Evolutionary conservation across 2,329 filamentous ascomycete species (phyloP), one percentile per base, ranked within the genome.

Genomic region (Sporothrix brunneoviolacea): DNA sequence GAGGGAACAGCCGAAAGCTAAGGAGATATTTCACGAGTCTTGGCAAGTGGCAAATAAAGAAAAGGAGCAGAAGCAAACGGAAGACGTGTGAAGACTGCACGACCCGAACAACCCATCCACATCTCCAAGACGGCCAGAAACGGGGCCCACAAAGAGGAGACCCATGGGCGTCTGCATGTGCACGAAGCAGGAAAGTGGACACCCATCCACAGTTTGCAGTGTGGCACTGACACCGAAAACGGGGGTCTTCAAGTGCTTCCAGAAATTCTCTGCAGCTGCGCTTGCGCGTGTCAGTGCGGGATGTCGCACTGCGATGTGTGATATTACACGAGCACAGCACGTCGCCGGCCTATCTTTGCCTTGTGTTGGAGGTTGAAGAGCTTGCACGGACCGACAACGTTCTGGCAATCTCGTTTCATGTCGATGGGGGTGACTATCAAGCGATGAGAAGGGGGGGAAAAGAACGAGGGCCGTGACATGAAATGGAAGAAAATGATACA

Each of bases 1-100:
- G 36, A 46, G 43, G 42, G 32, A 37, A 37, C 5, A 46, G 21
- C 43, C 43, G 43, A 46, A 32, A 37, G 16, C 15, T 22, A 19
- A 8, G 8, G 10, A 4, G 24, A 13, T 2, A 8, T 22, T 35
- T 8, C 12, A 24, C 12, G n/a, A 18, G n/a, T 15, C 32, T 19
- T 28, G 21, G 43, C 19, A 28, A 28, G 10, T n/a, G 5, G 28
- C 6, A 28, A 8, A n/a, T 18, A n/a, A 13, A 27, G n/a, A 32
- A 39, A 32, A 16, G 7, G 8, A 33, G 15, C 6, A 12, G 15
- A 33, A n/a, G 30, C 6, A 12, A 15, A n/a, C 7, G 15, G 4
- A 33, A 12, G 30, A 4, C 30, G 30, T 7, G 15, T 33, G 9
- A 12, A n/a, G n/a, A n/a, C n/a, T n/a, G n/a, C n/a, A n/a, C n/a